phyloP scores from a whole-genome alignment of 768 basidiomycete species.

The Podaxis sp. region DNA sequence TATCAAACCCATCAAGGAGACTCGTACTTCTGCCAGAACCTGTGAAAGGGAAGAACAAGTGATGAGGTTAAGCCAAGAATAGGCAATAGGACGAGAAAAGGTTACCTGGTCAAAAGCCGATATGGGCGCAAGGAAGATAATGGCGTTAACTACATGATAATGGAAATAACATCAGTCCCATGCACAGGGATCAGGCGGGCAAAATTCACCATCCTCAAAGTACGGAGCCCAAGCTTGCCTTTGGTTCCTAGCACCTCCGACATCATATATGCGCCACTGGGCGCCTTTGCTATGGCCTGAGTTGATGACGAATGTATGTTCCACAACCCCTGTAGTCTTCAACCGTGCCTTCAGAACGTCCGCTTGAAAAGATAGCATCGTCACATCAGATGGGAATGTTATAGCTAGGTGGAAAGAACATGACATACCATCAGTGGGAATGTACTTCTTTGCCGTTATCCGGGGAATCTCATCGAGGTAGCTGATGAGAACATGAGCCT shows the following conservation, averaged over 20 bases:
- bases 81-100: background rate
- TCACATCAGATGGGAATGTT: background rate
- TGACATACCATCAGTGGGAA: constrained; percentile 66
- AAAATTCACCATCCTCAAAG: constrained; percentile 71
- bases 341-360: constrained; percentile 79
- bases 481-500: constrained; percentile 30
- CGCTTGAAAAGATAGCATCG: constrained; percentile 31
- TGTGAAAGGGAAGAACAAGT: constrained; percentile 14
- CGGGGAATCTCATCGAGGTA: constrained; percentile 79
- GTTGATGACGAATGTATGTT: constrained; percentile 70
- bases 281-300: constrained; percentile 51
- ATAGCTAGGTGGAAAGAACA: constrained; percentile 6
- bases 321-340: constrained; percentile 79
- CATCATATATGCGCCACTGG: constrained; percentile 83
- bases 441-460: constrained; percentile 77
- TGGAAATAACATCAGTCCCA: constrained; percentile 3
- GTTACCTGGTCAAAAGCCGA: constrained; percentile 76
- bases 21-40: constrained; percentile 65
- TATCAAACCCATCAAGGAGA: constrained; percentile 7
- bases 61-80: background rate
- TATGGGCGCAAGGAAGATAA: constrained; percentile 86
- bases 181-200: background rate
- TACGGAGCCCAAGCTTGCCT: constrained; percentile 87
- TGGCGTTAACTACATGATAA: constrained; percentile 63
- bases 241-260: constrained; percentile 77